Conservation (phyloP, 495 filamentous ascomycete species). For the Chaetomium cochliodes region DNA sequence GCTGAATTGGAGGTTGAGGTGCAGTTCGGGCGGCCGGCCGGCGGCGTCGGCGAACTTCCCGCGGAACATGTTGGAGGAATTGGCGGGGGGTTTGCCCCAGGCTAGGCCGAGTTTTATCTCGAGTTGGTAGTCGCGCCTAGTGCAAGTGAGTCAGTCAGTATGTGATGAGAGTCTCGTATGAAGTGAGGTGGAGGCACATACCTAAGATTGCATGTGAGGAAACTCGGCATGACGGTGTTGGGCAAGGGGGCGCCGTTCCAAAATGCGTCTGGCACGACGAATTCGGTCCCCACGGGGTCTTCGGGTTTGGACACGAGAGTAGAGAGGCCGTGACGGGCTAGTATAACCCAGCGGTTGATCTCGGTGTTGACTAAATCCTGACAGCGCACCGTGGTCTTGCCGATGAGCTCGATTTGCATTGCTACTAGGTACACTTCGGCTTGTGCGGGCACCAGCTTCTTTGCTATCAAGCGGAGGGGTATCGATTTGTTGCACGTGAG, state of each 20-base stretch:
- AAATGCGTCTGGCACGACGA: conserved; percentile 60
- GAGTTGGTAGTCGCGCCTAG: conserved; percentile 70
- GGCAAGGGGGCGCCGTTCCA: conserved; percentile 73
- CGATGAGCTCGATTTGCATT: conserved; percentile 76
- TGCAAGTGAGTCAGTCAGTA: not conserved
- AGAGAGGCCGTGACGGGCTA: conserved; percentile 63
- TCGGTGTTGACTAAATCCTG: conserved; percentile 68
- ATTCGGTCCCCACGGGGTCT: conserved; percentile 63
- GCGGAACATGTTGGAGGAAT: conserved; percentile 1
- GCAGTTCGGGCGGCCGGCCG: conserved; percentile 61
- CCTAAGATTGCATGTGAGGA: conserved; percentile 83
- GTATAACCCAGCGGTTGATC: conserved; percentile 63
- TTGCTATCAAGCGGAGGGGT: conserved; percentile 74
- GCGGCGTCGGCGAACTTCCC: conserved; percentile 26
- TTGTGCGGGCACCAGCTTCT: conserved; percentile 63
- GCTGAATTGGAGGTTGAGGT: conserved; percentile 74
- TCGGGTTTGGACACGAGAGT: conserved; percentile 58
- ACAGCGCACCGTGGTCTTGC: conserved; percentile 73
- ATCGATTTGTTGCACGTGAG: conserved; percentile 84
- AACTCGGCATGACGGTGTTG: conserved; percentile 79
- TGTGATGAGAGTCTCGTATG: not conserved
- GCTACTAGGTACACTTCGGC: conserved; percentile 71
- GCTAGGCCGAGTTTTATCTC: conserved; percentile 76
- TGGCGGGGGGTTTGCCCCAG: conserved; percentile 40
- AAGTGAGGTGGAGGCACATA: conserved; percentile 10